Evolutionary conservation across 202 grass and related monocot species (phyloP), one percentile per base, ranked within the genome.

Genomic region (Miscanthus sacchariflorus): DNA sequence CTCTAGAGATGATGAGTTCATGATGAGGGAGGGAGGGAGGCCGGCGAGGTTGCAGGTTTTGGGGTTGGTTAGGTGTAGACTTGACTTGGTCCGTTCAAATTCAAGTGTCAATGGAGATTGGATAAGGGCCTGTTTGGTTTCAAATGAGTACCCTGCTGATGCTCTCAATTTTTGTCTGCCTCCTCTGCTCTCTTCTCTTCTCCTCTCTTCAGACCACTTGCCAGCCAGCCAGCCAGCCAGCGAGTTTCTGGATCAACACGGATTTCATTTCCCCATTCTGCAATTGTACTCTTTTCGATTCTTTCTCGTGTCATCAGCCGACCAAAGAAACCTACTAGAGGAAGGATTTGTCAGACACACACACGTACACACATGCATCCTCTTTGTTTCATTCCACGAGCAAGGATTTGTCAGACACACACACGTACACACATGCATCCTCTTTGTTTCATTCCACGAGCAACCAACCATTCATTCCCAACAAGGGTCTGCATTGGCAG

Each of bases 21-120:
- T 67, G 68, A 87, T 80, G 59, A 88, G 76, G 4, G 7, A 38
- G 28, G 28, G 38, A 36, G 36, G 12, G 48, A 50, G 4, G 49
- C 1, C 5, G 15, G 15, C 70, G 66, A 79, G 52, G 54, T n/a
- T 38, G 50, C 12, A 74, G 25, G 73, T 40, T 66, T 40, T 30
- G n/a, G 70, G 85, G 48, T 83, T 39, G 88, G 68, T 85, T 84
- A 33, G 81, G 45, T 92, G 45, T 92, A 73, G 90, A 70, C 87
- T 80, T 86, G 83, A 89, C 90, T 63, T 40, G 83, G 90, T 89
- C 86, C 73, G 52, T 89, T 74, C 79, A 92, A 86, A 73, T 89
- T 89, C 90, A 86, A 89, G 86, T 82, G 86, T 85, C 86, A 88
- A 85, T 78, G 82, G 70, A 64, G 24, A 33, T 33, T 35, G 33